A percentile compares a stretch with the other conserved stretches of the same genome.
Evolutionary conservation across 2,329 filamentous ascomycete species (phyloP).

Genomic region (Chaetomium sp.): DNA sequence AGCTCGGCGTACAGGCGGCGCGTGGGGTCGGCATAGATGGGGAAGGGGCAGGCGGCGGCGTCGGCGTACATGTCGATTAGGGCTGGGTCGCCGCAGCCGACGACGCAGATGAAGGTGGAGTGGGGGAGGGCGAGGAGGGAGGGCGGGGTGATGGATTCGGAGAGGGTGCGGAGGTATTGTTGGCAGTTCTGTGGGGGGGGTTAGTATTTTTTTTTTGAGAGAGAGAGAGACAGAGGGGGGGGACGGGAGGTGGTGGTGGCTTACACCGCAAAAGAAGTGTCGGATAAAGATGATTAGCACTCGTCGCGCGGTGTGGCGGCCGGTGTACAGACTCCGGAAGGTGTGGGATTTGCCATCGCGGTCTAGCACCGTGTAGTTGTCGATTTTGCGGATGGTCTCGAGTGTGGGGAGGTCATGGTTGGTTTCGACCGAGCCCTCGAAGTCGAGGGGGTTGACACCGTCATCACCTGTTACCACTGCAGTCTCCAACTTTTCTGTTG

Average conservation of each 20-base stretch:
- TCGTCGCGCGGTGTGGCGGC: constrained; percentile 54
- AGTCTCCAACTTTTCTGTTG: neutral
- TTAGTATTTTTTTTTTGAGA: neutral
- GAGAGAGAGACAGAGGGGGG: neutral
- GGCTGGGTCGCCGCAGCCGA: constrained; percentile 71
- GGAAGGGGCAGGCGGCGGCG: constrained; percentile 66
- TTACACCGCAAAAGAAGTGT: constrained; percentile 79
- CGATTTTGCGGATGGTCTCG: constrained; percentile 54
- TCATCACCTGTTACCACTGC: constrained; percentile 6
- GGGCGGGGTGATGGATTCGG: constrained; percentile 57
- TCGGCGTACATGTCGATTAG: constrained; percentile 68
- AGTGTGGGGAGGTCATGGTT: constrained; percentile 57
- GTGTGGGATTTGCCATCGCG: constrained; percentile 58
- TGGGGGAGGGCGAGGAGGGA: constrained; percentile 53
- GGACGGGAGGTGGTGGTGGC: constrained; percentile 39
- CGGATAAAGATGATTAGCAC: constrained; percentile 74
- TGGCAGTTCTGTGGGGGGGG: constrained; percentile 67
- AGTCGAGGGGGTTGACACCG: constrained; percentile 47
- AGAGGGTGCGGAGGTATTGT: constrained; percentile 68
- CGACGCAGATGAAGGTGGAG: constrained; percentile 65
- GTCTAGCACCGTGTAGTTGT: constrained; percentile 62
- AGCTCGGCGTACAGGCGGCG: constrained; percentile 66
- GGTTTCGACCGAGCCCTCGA: constrained; percentile 58
- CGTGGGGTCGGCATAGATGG: constrained; percentile 76
- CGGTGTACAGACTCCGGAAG: constrained; percentile 66